A percentile compares a stretch with the other conserved stretches of the same genome.
Evolutionary conservation across 2,329 filamentous ascomycete species (phyloP).

Genomic region (Acrodontium crateriforme): DNA sequence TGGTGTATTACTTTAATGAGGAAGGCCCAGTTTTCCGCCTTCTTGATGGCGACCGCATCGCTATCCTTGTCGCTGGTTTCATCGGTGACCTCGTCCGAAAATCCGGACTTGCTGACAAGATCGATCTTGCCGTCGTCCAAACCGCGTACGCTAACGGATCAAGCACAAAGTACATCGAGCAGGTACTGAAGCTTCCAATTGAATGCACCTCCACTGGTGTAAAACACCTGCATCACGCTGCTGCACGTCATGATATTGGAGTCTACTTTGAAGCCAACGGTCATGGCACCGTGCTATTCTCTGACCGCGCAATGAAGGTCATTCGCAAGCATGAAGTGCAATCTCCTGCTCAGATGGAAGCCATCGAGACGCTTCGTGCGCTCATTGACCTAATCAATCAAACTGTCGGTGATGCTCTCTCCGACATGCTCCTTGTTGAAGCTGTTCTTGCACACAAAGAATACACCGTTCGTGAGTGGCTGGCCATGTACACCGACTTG

Average conservation of each 20-base stretch:
- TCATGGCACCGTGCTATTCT: constrained; percentile 93
- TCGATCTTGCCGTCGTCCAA: constrained; percentile 89
- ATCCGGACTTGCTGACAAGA: constrained; percentile 62
- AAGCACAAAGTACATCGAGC: constrained; percentile 81
- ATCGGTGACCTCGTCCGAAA: constrained; percentile 75
- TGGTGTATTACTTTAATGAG: constrained; percentile 91
- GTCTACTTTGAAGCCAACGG: constrained; percentile 99
- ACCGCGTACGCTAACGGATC: constrained; percentile 96
- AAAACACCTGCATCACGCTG: constrained; percentile 96
- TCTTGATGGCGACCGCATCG: constrained; percentile 92
- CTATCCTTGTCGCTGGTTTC: constrained; percentile 84
- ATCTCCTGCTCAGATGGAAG: constrained; percentile 81
- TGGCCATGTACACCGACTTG: constrained; percentile 80
- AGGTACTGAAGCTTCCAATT: constrained; percentile 75
- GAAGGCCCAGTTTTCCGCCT: constrained; percentile 74
- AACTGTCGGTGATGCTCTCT: constrained; percentile 89
- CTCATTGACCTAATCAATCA: constrained; percentile 93
- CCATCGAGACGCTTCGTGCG: constrained; percentile 70
- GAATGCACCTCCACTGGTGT: constrained; percentile 92
- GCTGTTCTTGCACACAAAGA: constrained; percentile 89
- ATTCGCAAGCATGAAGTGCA: constrained; percentile 72
- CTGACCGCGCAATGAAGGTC: constrained; percentile 61
- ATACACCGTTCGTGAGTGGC: constrained; percentile 80
- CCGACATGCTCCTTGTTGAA: constrained; percentile 91
- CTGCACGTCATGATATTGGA: constrained; percentile 83